Base-by-base conservation (phyloP, 805 yeast species). In the Saccharomyces mikatae region DNA sequence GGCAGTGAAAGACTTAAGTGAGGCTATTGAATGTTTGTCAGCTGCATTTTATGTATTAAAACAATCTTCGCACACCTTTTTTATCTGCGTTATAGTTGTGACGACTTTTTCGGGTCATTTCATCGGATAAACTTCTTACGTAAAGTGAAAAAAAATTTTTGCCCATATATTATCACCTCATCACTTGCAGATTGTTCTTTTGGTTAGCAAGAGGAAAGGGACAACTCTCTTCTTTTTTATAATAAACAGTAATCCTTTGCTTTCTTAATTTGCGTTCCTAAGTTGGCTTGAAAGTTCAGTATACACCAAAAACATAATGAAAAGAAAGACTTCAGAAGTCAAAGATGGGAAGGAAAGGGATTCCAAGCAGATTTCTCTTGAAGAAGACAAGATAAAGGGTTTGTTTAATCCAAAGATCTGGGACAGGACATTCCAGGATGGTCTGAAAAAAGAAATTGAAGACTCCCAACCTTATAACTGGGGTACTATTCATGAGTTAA, bases 381-480 rank as follows among this genome's bases (percentile, higher is more conserved):
- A 68, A 57, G 67, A 63, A n/a, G 67, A 64, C 26, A 67, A 66
- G 51, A 56, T 79, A 28, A 66, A 69, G 31, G 60, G 69, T 24
- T 74, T 74, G 49, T 80, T 83, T 64, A 79, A 77, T 53, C 60
- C 68, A 14, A 74, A 79, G 54, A 71, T 83, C 14, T 83, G 84
- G 76, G 68, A 72, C 27, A 60, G 65, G 1, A 57, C 70, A 1
- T 79, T 76, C 59, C 72, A 71, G 60, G 58, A 64, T 2, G 59
- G 65, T 0, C 64, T 87, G 52, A 72, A 73, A 53, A 54, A 71
- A 1, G 69, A 71, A 30, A 80, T 90, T 41, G 59, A 71, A 1
- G 70, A 73, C 6, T 82, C 95, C 2, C 76, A 80, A 58, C 99
- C 99, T 1, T 94, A 86, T 68, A 78, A 82, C 65, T 92, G 97